These are phyloP conservation scores for Scutellaria barbata DNA, from an alignment of 257 asterid genomes.

Conservation along the genomic window DNA sequence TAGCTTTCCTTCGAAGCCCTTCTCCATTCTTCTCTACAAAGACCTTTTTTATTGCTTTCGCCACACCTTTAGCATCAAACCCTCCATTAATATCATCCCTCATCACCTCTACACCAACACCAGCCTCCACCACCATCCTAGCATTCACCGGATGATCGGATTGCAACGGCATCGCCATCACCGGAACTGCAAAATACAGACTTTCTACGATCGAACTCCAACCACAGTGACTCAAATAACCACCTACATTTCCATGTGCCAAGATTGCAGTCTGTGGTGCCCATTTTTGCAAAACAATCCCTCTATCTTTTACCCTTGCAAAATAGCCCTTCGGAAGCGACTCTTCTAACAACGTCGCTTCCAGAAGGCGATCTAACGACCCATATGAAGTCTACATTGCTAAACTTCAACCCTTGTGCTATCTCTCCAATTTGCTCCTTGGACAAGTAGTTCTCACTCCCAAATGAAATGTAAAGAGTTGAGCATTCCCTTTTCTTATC, in stretches of 20 bases:
- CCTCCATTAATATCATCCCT: constrained; percentile 34
- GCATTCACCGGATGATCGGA: constrained; percentile 39
- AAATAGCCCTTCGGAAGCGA: constrained; percentile 39
- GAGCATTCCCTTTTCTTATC: constrained; percentile 5
- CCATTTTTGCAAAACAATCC: constrained; percentile 37
- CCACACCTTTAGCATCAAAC: constrained; percentile 31
- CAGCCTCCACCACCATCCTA: constrained; percentile 33
- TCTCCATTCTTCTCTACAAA: constrained; percentile 30
- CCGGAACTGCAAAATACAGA: constrained; percentile 37
- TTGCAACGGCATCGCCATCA: constrained; percentile 45
- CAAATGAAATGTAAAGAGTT: constrained; percentile 10
- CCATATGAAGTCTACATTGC: constrained; percentile 40
- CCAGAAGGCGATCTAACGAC: constrained; percentile 39
- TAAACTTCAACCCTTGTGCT: constrained; percentile 18
- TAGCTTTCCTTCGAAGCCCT: constrained; percentile 34
- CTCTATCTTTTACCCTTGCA: constrained; percentile 42
- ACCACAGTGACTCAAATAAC: neutral
- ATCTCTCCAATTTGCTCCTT: constrained; percentile 1
- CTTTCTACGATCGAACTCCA: constrained; percentile 34
- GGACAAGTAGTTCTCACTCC: constrained; percentile 20
- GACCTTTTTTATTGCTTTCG: constrained; percentile 35
- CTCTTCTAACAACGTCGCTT: constrained; percentile 18
- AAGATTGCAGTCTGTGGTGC: constrained; percentile 41
- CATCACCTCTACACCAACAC: constrained; percentile 36
- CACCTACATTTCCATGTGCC: constrained; percentile 36